Percentiles rank a stretch among this genome's conserved stretches.
phyloP scores from a whole-genome alignment of 2,329 filamentous ascomycete species.

The Leptographium flavum region DNA sequence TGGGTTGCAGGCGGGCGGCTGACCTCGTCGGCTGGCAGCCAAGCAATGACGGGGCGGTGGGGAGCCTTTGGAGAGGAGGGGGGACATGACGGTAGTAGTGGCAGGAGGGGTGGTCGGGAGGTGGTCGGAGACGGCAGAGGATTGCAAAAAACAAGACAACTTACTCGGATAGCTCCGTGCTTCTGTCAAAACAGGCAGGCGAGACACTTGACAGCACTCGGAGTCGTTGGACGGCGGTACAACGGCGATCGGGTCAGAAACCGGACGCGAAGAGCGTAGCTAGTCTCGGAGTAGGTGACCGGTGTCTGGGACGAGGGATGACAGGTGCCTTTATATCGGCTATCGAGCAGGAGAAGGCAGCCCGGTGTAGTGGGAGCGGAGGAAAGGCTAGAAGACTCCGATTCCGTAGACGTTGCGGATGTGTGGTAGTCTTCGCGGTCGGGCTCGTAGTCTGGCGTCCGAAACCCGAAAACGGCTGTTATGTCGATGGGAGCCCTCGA shows the following conservation, averaged over 20 bases:
- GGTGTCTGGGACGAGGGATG: background rate
- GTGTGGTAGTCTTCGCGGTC: no score
- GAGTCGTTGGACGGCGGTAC: background rate
- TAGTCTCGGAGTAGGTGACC: background rate
- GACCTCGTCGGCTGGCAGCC: background rate
- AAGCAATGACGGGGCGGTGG: background rate
- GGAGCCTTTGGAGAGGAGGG: background rate
- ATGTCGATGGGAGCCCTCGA: no score
- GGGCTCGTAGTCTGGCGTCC: no score
- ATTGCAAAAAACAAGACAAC: background rate
- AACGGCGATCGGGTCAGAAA: background rate
- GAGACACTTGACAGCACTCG: no score
- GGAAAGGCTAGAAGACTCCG: background rate
- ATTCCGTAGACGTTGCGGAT: no score
- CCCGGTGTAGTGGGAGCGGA: background rate
- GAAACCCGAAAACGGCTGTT: no score
- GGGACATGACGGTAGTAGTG: background rate
- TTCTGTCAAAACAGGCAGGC: no score
- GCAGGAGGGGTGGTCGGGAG: background rate
- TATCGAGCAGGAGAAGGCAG: background rate
- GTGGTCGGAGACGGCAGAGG: background rate
- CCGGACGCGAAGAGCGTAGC: background rate
- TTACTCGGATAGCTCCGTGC: background rate
- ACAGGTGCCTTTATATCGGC: background rate
- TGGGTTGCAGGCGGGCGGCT: constrained; percentile 2